Evolutionary conservation across 2,329 filamentous ascomycete genomes (phyloP).

Genomic region (Amylocarpus encephaloides): DNA sequence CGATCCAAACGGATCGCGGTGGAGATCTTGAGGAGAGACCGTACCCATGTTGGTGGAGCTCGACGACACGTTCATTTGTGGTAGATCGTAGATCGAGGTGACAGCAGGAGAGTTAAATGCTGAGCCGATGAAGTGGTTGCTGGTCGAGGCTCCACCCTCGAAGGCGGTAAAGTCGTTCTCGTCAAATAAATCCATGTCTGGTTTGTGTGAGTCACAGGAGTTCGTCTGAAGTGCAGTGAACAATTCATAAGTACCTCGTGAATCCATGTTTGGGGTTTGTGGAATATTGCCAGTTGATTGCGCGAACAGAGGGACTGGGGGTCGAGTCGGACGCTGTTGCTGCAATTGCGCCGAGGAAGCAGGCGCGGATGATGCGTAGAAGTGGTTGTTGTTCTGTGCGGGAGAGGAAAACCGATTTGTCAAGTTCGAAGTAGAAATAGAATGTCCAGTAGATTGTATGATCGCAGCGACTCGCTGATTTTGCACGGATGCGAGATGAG

Average conservation of each 20-base stretch:
- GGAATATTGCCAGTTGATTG: slow-evolving; percentile 50
- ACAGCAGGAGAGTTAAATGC: slow-evolving; percentile 30
- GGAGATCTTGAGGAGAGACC: slow-evolving; percentile 75
- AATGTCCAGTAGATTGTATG: slow-evolving; percentile 51
- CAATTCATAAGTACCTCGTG: slow-evolving; percentile 43
- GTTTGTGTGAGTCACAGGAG: slow-evolving; percentile 25
- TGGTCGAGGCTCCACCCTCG: slow-evolving; percentile 34
- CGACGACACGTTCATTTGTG: slow-evolving; percentile 34
- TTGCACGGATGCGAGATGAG: slow-evolving; percentile 48
- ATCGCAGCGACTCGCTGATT: slow-evolving; percentile 55
- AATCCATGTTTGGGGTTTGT: slow-evolving; percentile 44
- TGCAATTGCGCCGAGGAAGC: slow-evolving; percentile 53
- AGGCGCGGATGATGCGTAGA: slow-evolving; percentile 63
- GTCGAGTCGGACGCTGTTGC: slow-evolving; percentile 48
- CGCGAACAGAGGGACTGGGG: slow-evolving; percentile 67
- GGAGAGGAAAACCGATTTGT: slow-evolving; percentile 51
- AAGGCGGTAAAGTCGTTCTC: slow-evolving; percentile 47
- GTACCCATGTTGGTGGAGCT: slow-evolving; percentile 57
- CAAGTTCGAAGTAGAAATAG: slow-evolving; percentile 46
- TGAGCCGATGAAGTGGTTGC: slow-evolving; percentile 18
- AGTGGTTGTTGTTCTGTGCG: slow-evolving; percentile 45
- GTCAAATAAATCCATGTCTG: slow-evolving; percentile 51
- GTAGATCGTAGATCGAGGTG: slow-evolving; percentile 43
- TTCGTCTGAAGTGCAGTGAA: slow-evolving; percentile 13
- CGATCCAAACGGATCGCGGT: slow-evolving; percentile 64